phyloP scores from a whole-genome alignment of 2,329 filamentous ascomycete species.

The Esteya vermicola region DNA sequence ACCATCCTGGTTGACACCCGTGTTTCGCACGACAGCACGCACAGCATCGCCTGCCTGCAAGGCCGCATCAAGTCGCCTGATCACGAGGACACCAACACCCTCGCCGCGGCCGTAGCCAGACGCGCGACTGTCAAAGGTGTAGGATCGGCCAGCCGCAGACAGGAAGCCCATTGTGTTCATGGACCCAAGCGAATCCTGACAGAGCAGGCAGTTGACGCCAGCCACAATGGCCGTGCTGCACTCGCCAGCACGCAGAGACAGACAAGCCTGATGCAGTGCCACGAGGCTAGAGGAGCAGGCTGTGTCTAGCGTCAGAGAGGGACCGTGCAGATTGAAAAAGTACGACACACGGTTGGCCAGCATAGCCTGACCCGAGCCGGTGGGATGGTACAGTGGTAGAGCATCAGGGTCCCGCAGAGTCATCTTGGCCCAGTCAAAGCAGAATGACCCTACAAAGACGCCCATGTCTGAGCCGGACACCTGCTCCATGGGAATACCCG shows the following conservation, averaged over 20 bases:
- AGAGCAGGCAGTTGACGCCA: constrained; percentile 11
- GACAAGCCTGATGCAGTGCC: constrained; percentile 24
- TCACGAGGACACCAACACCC: constrained; percentile 25
- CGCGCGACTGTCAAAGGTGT: constrained; percentile 24
- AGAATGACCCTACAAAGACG: constrained; percentile 14
- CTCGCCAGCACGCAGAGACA: constrained; percentile 12
- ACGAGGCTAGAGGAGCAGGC: constrained; percentile 28
- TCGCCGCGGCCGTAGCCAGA: constrained; percentile 37
- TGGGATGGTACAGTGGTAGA: constrained; percentile 17
- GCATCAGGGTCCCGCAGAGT: constrained; percentile 12
- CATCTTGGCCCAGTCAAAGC: constrained; percentile 15
- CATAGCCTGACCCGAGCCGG: constrained; percentile 20
- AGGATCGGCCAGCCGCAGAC: constrained; percentile 8
- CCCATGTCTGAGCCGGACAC: constrained; percentile 11
- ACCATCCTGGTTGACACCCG: constrained; percentile 11
- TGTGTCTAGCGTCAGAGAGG: constrained; percentile 28
- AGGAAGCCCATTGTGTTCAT: constrained; percentile 38
- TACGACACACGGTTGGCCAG: constrained; percentile 26
- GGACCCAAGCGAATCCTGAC: constrained; percentile 13
- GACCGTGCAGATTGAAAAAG: constrained; percentile 25
- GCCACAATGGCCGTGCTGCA: constrained; percentile 10
- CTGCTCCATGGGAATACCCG: constrained; percentile 11
- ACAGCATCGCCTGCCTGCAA: constrained; percentile 23
- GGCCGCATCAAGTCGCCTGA: constrained; percentile 25
- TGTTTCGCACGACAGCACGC: constrained; percentile 16